Base-by-base conservation (phyloP, 805 yeast genomes). In the Candida michaelii region DNA sequence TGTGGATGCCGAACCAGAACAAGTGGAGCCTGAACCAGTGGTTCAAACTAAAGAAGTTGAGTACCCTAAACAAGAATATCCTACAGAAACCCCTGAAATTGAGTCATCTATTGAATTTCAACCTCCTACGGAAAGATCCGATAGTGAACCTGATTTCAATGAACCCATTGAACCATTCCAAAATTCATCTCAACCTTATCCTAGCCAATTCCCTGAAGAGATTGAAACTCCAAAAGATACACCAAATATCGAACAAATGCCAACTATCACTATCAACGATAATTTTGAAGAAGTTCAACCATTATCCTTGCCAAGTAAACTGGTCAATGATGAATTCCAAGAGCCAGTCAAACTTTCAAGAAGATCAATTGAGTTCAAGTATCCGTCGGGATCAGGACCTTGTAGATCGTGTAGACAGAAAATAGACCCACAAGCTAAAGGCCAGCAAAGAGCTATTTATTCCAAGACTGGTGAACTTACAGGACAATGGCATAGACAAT, bases 401-500 rank as follows among this genome's bases (percentile, higher is more conserved):
- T 91, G 98, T 60, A 79, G 97, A 44, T 71, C 76, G 25, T 91
- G 98, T 66, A 60, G 63, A 4, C 46, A 60, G 34, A 69, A 63
- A n/a, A 81, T 90, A 23, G 48, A 50, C 1, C 72, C 80, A 1
- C 29, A 47, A 5, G 63, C 62, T 2, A 60, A 47, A 33, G 74
- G 75, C 0, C 27, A 55, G 6, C 51, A 59, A 18, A 87, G 83
- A 55, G 73, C 93, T 0, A 85, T 91, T 14, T 85, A 82, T 63
- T 87, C 96, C n/a, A 85, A 82, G 52, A 86, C 85, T 42, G 85
- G 83, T n/a, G 89, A 83, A 55, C 66, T 85, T 35, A 77, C 88
- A 1, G 98, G 97, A 0, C 91, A 89, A 59, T 93, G 98, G 98
- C 99, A 93, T 59, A 74, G 95, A 30, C 63, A 72, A 12, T 93